phyloP scores from a whole-genome alignment of 805 yeast genomes.

The Ogataea methylovora region DNA sequence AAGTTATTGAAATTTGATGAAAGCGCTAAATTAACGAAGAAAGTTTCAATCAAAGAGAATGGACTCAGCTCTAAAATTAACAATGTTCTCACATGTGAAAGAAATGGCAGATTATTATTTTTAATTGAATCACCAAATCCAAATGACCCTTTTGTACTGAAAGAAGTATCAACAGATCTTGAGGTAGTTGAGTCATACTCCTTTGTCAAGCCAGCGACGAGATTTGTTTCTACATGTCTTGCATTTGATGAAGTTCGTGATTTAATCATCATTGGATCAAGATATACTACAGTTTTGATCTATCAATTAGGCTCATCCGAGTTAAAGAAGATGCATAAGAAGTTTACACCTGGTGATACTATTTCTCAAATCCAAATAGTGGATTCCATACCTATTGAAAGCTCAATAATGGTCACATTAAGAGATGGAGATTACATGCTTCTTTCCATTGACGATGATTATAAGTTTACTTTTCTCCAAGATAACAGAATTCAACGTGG shows the following conservation, averaged over 20 bases:
- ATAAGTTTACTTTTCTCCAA: conserved; percentile 7
- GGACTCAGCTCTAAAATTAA: conserved; percentile 35
- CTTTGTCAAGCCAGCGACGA: conserved; percentile 22
- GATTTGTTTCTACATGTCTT: conserved; percentile 54
- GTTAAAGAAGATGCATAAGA: conserved; percentile 30
- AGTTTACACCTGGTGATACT: conserved; percentile 59
- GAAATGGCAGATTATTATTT: conserved; percentile 25
- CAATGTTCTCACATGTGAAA: conserved; percentile 34
- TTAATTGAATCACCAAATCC: conserved; percentile 67
- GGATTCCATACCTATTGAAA: conserved; percentile 10
- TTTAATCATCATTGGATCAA: conserved; percentile 57
- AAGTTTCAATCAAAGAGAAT: conserved; percentile 15
- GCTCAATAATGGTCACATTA: conserved; percentile 32
- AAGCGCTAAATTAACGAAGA: conserved; percentile 22
- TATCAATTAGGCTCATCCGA: conserved; percentile 32
- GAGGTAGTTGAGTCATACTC: conserved; percentile 8
- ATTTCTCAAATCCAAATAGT: conserved; percentile 46
- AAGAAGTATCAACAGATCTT: conserved; percentile 26
- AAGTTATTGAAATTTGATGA: conserved; percentile 34
- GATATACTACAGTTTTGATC: conserved; percentile 59
- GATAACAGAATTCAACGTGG: conserved; percentile 68
- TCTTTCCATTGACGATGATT: conserved; percentile 17
- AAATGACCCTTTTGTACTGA: conserved; percentile 39
- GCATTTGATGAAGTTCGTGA: conserved; percentile 29
- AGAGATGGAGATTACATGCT: conserved; percentile 61